Conservation (phyloP, 1,284 basidiomycete species). For the Sporisorium reilianum region DNA sequence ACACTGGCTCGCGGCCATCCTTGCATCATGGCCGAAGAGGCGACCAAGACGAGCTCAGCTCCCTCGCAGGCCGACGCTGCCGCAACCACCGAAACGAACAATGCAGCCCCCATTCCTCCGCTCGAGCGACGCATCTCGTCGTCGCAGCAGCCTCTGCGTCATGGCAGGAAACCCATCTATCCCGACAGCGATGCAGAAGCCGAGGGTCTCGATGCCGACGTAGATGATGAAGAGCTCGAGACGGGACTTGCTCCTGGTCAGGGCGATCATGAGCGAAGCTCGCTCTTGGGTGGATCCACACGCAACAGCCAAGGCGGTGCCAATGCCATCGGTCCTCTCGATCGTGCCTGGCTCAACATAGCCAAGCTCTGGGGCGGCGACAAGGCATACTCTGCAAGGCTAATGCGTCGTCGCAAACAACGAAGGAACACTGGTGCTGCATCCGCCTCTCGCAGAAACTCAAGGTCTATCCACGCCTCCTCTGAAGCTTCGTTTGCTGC, state of each 20-base stretch:
- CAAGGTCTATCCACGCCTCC: conserved; percentile 34
- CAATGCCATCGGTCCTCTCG: conserved; percentile 22
- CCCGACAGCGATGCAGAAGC: conserved; percentile 54
- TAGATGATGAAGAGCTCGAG: conserved; percentile 56
- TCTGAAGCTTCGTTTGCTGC: conserved; percentile 38
- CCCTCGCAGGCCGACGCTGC: conserved; percentile 3
- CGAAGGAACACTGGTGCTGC: conserved; percentile 25
- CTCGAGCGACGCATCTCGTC: conserved; percentile 40
- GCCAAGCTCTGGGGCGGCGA: conserved; percentile 49
- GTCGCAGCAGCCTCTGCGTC: conserved; percentile 43
- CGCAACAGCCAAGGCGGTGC: conserved; percentile 11
- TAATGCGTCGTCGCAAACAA: conserved; percentile 38
- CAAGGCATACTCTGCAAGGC: conserved; percentile 36
- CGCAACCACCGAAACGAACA: conserved; percentile 9
- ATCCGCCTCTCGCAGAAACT: conserved; percentile 33
- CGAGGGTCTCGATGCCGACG: conserved; percentile 49
- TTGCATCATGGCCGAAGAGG: conserved; percentile 18
- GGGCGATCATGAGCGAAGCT: conserved; percentile 40
- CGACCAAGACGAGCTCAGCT: conserved; percentile 5
- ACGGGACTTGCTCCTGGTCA: conserved; percentile 31
- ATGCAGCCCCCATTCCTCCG: conserved; percentile 20
- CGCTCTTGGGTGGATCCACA: conserved; percentile 31
- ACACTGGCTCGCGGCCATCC: not conserved
- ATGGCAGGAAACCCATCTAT: conserved; percentile 54
- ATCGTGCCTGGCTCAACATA: conserved; percentile 45